Base-by-base conservation (phyloP, 257 asterid genomes). In the Ocimum tenuiflorum region DNA sequence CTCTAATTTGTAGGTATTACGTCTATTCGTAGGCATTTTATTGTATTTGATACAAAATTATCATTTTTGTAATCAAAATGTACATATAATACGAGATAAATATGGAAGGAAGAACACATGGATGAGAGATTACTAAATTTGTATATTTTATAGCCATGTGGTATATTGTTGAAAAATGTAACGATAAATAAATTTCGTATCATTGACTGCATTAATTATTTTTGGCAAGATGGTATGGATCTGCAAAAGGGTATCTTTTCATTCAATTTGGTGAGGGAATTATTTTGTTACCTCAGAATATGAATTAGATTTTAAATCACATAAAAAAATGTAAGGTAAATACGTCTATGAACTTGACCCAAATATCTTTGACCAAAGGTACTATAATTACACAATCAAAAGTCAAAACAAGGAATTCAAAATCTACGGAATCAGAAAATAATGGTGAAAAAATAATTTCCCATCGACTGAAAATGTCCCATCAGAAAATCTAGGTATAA, bases 401-500 rank as follows among this genome's bases (percentile, higher is more conserved):
- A 11, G 38, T 59, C 38, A 59, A 49, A 64, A n/a, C n/a, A 31
- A 64, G 14, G 6, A 49, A 8, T 8, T 29, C 27, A 3, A 43
- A 35, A 48, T 33, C 36, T 48, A 18, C 29, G n/a, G 12, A 49
- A 49, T 9, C 47, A n/a, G 36, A 29, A n/a, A 20, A 36, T 20
- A 43, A 12, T 29, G 15, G 17, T 6, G 27, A 55, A 42, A 43
- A 17, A 35, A 11, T 43, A 13, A 43, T 43, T 43, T 43, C 19
- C 49, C 31, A 43, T 43, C 8, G 46, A 35, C 15, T 14, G 15
- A 71, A 48, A 69, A 38, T 36, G 71, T 61, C 42, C 39, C 63
- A 62, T 68, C 64, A 56, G 51, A 39, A 49, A 69, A 69, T 68
- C 66, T 29, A 67, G 70, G 68, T 18, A 38, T 17, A 70, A 61